phyloP scores from a whole-genome alignment of 768 basidiomycete species.

The Chalciporus pseudorubinellus region DNA sequence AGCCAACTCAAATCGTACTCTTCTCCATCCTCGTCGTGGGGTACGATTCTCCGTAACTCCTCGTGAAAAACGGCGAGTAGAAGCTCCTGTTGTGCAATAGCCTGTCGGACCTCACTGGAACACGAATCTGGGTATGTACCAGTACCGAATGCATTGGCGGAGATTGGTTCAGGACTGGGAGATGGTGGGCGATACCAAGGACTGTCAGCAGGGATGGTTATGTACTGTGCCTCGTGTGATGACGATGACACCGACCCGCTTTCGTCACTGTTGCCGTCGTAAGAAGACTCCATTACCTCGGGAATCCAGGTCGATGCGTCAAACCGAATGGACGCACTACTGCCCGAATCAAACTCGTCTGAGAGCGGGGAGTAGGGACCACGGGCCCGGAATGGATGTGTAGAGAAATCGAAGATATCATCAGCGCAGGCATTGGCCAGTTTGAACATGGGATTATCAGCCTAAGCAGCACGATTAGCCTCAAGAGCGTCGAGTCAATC shows the following conservation, averaged over 20 bases:
- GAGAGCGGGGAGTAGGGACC: conserved; percentile 19
- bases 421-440: not conserved
- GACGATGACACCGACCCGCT: conserved; percentile 15
- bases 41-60: conserved; percentile 26
- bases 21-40: conserved; percentile 3
- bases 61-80: conserved; percentile 33
- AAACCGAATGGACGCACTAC: conserved; percentile 15
- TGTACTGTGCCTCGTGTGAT: conserved; percentile 36
- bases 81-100: conserved; percentile 32
- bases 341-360: conserved; percentile 22
- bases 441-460: conserved; percentile 7
- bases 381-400: conserved; percentile 17
- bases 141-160: conserved; percentile 18
- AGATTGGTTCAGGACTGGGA: conserved; percentile 24
- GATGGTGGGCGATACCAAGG: conserved; percentile 38
- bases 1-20: conserved; percentile 27
- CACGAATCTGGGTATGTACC: conserved; percentile 26
- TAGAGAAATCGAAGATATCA: conserved; percentile 13
- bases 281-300: conserved; percentile 10
- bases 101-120: conserved; percentile 33
- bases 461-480: conserved; percentile 11
- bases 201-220: conserved; percentile 39
- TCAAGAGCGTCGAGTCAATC: not conserved
- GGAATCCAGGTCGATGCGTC: conserved; percentile 21
- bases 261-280: conserved; percentile 22